Evolutionary conservation across 371 early-diverging fungal genomes (phyloP).

Genomic region (Rhizomucor pusillus): DNA sequence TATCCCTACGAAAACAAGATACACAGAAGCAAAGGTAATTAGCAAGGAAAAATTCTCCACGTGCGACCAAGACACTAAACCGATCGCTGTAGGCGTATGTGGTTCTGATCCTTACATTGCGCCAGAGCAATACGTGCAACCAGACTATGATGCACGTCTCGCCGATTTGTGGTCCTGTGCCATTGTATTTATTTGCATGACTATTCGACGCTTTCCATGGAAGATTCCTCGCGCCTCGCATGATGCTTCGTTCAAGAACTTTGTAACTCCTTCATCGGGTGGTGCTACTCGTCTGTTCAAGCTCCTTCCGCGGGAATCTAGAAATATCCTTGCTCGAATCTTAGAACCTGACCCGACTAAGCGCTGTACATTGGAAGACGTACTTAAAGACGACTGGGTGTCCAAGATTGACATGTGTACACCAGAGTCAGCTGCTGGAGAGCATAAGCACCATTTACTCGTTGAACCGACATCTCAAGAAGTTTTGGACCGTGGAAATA

Average conservation of each 20-base stretch:
- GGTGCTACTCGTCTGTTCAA: conserved; percentile 47
- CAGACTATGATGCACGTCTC: conserved; percentile 45
- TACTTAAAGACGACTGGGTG: conserved; percentile 56
- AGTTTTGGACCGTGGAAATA: conserved; percentile 25
- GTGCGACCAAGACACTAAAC: not conserved
- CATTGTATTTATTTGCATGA: conserved; percentile 65
- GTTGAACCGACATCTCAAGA: conserved; percentile 19
- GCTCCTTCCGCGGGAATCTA: conserved; percentile 42
- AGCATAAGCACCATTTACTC: conserved; percentile 9
- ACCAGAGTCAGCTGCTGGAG: conserved; percentile 26
- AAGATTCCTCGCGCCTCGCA: conserved; percentile 38
- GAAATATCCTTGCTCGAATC: conserved; percentile 40
- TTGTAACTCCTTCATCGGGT: conserved; percentile 23
- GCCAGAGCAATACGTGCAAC: conserved; percentile 50
- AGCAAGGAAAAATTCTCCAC: not conserved
- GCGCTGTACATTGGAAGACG: conserved; percentile 47
- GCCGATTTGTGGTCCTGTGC: conserved; percentile 60
- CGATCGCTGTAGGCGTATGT: conserved; percentile 19
- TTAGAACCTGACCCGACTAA: conserved; percentile 46
- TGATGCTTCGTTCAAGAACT: conserved; percentile 49
- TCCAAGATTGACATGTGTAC: conserved; percentile 50
- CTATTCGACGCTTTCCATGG: conserved; percentile 70
- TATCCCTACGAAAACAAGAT: conserved; percentile 54
- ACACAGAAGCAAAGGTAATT: conserved; percentile 11
- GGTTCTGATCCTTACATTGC: conserved; percentile 60